Percentiles rank a stretch among this genome's conserved stretches.
Conservation (phyloP, 805 yeast species). For the Candida fluviatilis region DNA sequence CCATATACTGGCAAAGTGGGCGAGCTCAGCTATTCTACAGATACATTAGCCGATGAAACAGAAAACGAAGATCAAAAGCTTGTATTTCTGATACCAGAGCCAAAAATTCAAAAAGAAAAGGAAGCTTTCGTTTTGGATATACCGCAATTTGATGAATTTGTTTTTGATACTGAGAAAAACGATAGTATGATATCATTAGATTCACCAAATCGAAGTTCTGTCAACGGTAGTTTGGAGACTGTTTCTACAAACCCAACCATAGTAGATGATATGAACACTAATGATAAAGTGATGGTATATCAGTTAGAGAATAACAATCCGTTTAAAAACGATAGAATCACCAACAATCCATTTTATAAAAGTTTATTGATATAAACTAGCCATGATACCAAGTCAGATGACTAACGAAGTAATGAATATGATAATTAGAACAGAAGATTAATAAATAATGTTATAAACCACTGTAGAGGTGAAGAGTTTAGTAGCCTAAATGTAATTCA, state of each 20-base stretch:
- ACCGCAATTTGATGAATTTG: conserved; percentile 4
- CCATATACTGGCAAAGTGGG: conserved; percentile 6
- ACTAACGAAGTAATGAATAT: not conserved
- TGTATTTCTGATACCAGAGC: not conserved
- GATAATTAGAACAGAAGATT: no score
- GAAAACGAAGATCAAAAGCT: not conserved
- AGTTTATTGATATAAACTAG: no score
- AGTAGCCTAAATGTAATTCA: no score
- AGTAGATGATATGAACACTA: conserved; percentile 2
- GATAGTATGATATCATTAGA: conserved; percentile 4
- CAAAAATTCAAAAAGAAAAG: not conserved
- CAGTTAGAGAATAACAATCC: no score
- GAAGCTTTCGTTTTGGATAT: not conserved
- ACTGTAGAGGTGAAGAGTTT: no score
- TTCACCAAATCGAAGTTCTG: conserved; percentile 9
- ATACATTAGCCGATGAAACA: conserved; percentile 9
- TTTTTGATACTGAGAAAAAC: conserved; percentile 6
- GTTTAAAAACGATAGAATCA: no score
- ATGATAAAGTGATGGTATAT: not conserved
- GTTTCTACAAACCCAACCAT: conserved; percentile 25
- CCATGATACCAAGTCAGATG: not conserved
- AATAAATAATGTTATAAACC: no score
- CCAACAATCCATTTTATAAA: no score
- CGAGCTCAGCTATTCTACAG: conserved; percentile 9
- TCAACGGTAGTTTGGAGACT: conserved; percentile 28